A percentile compares a stretch with the other conserved stretches of the same genome.
phyloP scores from a whole-genome alignment of 1,139 yeast species.

The Debaryomyces subglobosus region DNA sequence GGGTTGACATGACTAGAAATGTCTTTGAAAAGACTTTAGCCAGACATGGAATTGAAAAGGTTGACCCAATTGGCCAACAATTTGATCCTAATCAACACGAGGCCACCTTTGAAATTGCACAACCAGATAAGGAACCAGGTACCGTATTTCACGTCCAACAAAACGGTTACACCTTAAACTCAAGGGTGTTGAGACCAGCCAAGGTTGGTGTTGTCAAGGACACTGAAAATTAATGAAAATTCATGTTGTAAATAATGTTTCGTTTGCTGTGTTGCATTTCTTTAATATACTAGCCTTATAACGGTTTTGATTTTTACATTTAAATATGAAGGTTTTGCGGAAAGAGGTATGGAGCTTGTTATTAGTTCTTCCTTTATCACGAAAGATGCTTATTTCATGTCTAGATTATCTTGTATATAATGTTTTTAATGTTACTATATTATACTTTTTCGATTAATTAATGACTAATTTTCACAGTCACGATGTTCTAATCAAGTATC shows the following conservation, averaged over 20 bases:
- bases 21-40: conserved; percentile 83
- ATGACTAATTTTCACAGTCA: not conserved
- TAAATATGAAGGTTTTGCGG: not conserved
- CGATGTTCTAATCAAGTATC: no score
- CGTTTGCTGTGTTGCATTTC: not conserved
- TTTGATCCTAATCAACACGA: conserved; percentile 94
- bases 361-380: not conserved
- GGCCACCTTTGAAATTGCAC: conserved; percentile 88
- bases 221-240: conserved; percentile 16
- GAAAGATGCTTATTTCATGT: not conserved
- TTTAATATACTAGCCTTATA: not conserved
- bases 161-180: conserved; percentile 83
- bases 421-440: conserved; percentile 1
- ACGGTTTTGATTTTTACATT: not conserved
- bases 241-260: conserved; percentile 8
- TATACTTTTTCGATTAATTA: not conserved
- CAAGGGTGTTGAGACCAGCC: conserved; percentile 92
- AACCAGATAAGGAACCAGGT: conserved; percentile 90
- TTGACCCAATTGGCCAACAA: conserved; percentile 81
- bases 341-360: not conserved
- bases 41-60: conserved; percentile 78
- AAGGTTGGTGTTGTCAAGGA: conserved; percentile 92
- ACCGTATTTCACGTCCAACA: conserved; percentile 94
- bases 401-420: conserved; percentile 3
- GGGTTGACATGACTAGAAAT: conserved; percentile 88